Evolutionary conservation across 106 monocot genomes (phyloP), one percentile per base, ranked within the genome.

Genomic region (Triglochin maritima): DNA sequence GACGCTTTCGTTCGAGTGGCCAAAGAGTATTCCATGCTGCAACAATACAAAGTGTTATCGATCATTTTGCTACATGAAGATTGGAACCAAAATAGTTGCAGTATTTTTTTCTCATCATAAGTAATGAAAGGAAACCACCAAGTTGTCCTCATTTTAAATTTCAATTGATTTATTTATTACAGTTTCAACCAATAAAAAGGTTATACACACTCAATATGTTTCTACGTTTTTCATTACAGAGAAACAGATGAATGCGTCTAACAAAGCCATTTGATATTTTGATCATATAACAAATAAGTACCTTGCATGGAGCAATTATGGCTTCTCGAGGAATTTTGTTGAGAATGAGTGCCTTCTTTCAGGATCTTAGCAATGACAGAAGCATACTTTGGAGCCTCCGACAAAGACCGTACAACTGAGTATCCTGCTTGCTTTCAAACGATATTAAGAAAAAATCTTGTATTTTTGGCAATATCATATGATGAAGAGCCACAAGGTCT

Each of bases 1-100:
- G 96, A 6, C 96, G 81, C 82, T 98, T 98, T 69, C 91, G 88
- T 72, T 98, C 96, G 65, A 84, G 96, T 17, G 96, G 96, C 96
- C 96, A 98, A 47, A 98, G 75, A 53, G 86, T 77, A 56, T 78
- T 98, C 96, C 96, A 98, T 65, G 96, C 96, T 98, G 83, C 46
- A 74, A 29, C 14, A 49, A 17, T 9, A 66, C n/a, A 59, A 63
- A 46, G 42, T 56, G 9, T 44, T 9, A 44, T 17, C 44, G 12
- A 2, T 29, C 29, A 29, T 29, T 29, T 29, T 29, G 29, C 29
- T 29, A 29, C 29, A 1, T 29, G 17, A 64, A 51, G 59, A 15
- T 44, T 44, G 29, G 13, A 47, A 14, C 5, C 48, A 56, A 5
- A 45, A 73, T 62, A 42, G 52, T 52, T 11, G 11, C 9, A 50